phyloP scores from a whole-genome alignment of 2,329 filamentous ascomycete species.

The Aspergillus jensenii region DNA sequence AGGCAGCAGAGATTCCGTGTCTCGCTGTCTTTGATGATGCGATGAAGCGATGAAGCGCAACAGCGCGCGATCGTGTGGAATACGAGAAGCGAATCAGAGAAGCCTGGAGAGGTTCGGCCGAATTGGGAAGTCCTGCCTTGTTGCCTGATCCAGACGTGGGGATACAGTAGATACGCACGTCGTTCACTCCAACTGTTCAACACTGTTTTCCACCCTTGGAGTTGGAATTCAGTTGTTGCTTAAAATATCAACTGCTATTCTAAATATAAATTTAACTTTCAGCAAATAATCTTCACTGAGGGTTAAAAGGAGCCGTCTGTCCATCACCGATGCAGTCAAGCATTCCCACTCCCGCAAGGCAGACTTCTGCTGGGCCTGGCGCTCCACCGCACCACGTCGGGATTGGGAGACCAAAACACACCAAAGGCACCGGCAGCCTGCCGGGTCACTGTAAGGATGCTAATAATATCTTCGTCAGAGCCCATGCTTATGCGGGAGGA shows the following conservation, averaged over 20 bases:
- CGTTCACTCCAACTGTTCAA: not conserved
- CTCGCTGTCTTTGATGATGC: not conserved
- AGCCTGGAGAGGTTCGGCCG: not conserved
- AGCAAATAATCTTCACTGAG: conserved; percentile 3
- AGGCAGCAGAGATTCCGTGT: not conserved
- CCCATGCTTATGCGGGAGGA: not conserved
- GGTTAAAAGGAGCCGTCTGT: not conserved
- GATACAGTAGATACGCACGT: not conserved
- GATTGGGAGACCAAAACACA: not conserved
- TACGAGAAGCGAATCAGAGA: not conserved
- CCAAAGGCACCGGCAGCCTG: too few species aligned
- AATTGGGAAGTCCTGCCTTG: not conserved
- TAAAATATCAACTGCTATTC: conserved; percentile 8
- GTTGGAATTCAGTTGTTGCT: not conserved
- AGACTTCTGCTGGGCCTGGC: not conserved
- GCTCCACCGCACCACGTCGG: conserved; percentile 1
- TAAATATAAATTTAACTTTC: not conserved
- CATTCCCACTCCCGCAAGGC: not conserved
- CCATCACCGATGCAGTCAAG: not conserved
- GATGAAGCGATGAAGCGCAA: not conserved
- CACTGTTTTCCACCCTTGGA: not conserved
- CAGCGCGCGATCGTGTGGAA: not conserved
- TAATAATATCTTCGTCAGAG: not conserved
- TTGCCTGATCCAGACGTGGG: not conserved
- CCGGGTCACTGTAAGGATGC: not conserved